A percentile compares a stretch with the other conserved stretches of the same genome.
Conservation (phyloP, 768 basidiomycete species). For the Suillus luteus region DNA sequence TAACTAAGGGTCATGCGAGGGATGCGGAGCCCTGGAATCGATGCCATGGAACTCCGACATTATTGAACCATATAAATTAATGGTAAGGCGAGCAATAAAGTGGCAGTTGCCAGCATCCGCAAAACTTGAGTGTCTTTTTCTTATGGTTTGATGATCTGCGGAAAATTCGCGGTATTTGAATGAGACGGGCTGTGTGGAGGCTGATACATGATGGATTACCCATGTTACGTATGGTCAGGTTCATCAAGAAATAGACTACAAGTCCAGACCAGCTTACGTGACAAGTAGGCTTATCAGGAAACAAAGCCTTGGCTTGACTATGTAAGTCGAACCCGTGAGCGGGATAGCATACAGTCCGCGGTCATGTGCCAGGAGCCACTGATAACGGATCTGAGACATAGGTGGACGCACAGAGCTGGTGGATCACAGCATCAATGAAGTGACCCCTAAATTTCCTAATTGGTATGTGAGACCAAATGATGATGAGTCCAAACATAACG, state of each 20-base stretch:
- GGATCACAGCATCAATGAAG: background rate
- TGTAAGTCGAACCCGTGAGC: constrained; percentile 5
- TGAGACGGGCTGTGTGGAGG: background rate
- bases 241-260: constrained; percentile 1
- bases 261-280: background rate
- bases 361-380: background rate
- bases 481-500: constrained; percentile 3
- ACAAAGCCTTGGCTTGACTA: background rate
- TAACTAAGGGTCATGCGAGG: background rate
- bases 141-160: background rate
- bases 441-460: constrained; percentile 4
- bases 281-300: background rate
- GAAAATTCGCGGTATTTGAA: background rate
- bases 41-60: background rate
- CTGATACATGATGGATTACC: background rate
- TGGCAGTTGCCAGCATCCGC: background rate
- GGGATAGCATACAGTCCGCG: background rate
- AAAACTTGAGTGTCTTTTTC: background rate
- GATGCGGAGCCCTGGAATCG: background rate
- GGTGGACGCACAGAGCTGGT: background rate
- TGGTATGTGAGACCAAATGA: background rate
- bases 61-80: background rate
- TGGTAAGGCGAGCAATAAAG: background rate
- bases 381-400: constrained; percentile 2
- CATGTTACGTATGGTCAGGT: constrained; percentile 1